phyloP scores from a whole-genome alignment of 2,329 filamentous ascomycete species.

The Xylariaceae sp. region DNA sequence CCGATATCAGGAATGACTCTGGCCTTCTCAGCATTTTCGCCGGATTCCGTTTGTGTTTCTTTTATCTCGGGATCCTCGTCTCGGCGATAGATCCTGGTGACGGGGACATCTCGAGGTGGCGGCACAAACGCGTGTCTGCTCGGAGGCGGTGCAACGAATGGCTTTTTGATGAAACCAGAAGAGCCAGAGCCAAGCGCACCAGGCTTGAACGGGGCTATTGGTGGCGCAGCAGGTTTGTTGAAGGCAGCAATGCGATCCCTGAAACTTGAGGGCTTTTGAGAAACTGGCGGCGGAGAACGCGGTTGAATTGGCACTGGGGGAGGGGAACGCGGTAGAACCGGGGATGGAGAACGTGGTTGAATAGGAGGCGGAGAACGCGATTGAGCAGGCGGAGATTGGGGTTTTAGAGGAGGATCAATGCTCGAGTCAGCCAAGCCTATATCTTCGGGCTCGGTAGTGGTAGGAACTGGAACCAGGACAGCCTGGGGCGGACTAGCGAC shows the following conservation, averaged over 20 bases:
- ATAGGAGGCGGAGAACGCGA: constrained; percentile 3
- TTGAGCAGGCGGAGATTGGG: constrained; percentile 25
- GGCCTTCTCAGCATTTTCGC: constrained; percentile 63
- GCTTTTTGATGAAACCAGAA: constrained; percentile 84
- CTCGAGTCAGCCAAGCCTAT: constrained; percentile 37
- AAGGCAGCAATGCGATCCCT: constrained; percentile 95
- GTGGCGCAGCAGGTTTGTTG: constrained; percentile 81
- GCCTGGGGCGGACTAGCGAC: constrained; percentile 36
- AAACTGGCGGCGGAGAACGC: constrained; percentile 59
- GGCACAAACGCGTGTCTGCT: constrained; percentile 89
- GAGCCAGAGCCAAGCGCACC: constrained; percentile 53
- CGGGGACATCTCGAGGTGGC: constrained; percentile 62
- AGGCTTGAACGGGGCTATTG: constrained; percentile 86
- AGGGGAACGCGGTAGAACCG: constrained; percentile 35
- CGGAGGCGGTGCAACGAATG: constrained; percentile 90
- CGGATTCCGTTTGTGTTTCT: constrained; percentile 59
- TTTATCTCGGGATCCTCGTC: constrained; percentile 77
- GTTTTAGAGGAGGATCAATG: constrained; percentile 36
- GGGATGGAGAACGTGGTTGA: constrained; percentile 56
- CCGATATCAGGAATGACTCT: constrained; percentile 46
- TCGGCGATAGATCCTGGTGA: constrained; percentile 72
- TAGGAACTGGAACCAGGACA: constrained; percentile 34
- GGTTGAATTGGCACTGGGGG: constrained; percentile 35
- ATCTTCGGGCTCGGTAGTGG: constrained; percentile 30
- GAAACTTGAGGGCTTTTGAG: constrained; percentile 73